These are phyloP conservation scores for Leishmania aethiopica DNA, from an alignment of 208 protist species.

Conservation along the genomic window DNA sequence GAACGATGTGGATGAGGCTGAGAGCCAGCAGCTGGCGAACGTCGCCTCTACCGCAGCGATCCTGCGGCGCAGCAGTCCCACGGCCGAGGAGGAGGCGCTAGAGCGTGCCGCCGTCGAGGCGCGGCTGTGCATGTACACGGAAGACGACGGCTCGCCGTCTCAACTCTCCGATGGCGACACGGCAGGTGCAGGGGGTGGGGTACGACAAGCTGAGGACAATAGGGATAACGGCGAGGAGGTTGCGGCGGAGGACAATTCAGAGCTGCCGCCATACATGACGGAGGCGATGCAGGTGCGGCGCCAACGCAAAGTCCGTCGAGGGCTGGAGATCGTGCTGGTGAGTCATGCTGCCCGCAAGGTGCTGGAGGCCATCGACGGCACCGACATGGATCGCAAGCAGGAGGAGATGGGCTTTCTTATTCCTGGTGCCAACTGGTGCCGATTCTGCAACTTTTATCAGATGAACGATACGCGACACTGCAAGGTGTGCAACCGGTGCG, in stretches of 20 bases:
- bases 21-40: conserved; percentile 33
- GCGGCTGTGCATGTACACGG: conserved; percentile 24
- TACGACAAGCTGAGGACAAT: not conserved
- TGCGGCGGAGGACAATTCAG: conserved; percentile 7
- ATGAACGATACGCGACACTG: conserved; percentile 86
- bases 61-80: conserved; percentile 14
- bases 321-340: conserved; percentile 35
- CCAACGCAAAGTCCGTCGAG: conserved; percentile 40
- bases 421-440: conserved; percentile 48
- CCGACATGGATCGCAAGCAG: conserved; percentile 28
- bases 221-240: conserved; percentile 4
- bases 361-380: conserved; percentile 30
- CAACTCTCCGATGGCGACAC: not conserved
- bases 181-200: too few species aligned
- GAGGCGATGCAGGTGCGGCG: conserved; percentile 42
- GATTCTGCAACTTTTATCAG: conserved; percentile 71
- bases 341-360: conserved; percentile 45
- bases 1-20: conserved; percentile 23
- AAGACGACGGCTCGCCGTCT: not conserved
- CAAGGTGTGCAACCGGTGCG: conserved; percentile 68
- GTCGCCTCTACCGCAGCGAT: conserved; percentile 24
- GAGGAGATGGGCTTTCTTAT: conserved; percentile 69
- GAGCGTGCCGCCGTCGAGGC: conserved; percentile 25
- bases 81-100: conserved; percentile 20
- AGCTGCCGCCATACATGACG: conserved; percentile 38